These are phyloP conservation scores for Anthracocystis panici-leucophaei DNA, from an alignment of 1,284 basidiomycete species.

Conservation along the genomic window DNA sequence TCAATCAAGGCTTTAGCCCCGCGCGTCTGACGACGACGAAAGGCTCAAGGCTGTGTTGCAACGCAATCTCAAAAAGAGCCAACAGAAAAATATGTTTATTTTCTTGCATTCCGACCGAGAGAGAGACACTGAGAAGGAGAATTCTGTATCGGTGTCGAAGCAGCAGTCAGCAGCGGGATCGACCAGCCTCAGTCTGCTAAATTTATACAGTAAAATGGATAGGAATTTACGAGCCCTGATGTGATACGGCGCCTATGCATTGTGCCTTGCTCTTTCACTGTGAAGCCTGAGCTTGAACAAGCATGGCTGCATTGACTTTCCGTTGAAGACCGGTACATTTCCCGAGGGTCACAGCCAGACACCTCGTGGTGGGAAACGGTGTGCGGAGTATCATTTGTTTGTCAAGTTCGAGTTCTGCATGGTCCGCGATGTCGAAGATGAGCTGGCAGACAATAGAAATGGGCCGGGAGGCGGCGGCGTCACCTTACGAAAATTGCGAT, in stretches of 20 bases:
- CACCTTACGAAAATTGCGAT: not conserved
- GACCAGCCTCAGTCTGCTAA: not conserved
- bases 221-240: too few relatives aligned
- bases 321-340: too few relatives aligned
- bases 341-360: too few relatives aligned
- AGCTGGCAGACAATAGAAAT: not conserved
- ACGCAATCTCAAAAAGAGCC: not conserved
- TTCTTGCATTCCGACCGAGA: not conserved
- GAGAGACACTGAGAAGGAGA: not conserved
- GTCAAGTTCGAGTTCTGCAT: not conserved
- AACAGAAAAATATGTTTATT: not conserved
- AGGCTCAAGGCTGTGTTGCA: too few relatives aligned
- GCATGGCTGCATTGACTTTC: too few relatives aligned
- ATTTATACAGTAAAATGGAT: too few relatives aligned
- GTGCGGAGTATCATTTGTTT: slow-evolving; percentile 9
- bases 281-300: too few relatives aligned
- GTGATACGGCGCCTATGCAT: too few relatives aligned
- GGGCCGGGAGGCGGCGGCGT: not conserved
- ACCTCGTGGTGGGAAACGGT: slow-evolving; percentile 2
- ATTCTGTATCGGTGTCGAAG: not conserved
- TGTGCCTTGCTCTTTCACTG: too few relatives aligned
- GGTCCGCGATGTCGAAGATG: not conserved
- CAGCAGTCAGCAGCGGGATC: slow-evolving; percentile 2
- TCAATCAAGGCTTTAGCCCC: too few relatives aligned
- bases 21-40: too few relatives aligned